phyloP scores from a whole-genome alignment of 2,329 filamentous ascomycete genomes.

The Trichoderma koningii region DNA sequence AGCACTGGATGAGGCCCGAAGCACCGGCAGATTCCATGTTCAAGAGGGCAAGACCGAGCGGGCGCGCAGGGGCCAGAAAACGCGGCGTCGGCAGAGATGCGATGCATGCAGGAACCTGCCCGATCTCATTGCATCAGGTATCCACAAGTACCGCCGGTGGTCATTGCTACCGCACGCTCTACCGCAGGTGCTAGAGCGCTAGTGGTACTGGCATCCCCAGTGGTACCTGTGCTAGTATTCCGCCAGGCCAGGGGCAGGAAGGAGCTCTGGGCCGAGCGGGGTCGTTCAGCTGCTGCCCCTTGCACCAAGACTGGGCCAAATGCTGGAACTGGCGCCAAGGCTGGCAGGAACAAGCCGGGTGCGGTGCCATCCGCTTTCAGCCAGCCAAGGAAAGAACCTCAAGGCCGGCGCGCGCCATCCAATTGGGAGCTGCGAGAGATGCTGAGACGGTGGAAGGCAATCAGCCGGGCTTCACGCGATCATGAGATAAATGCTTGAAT shows the following conservation, averaged over 20 bases:
- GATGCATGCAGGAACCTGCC: slow-evolving; percentile 29
- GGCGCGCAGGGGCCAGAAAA: slow-evolving; percentile 14
- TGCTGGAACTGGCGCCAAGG: not conserved
- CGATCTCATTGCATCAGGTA: slow-evolving; percentile 22
- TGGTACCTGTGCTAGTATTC: slow-evolving; percentile 9
- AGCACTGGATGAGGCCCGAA: too few species aligned
- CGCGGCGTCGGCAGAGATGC: slow-evolving; percentile 27
- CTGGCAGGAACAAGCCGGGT: slow-evolving; percentile 22
- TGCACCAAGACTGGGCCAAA: not conserved
- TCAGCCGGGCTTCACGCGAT: too few species aligned
- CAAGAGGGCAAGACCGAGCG: slow-evolving; percentile 10
- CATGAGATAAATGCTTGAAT: not conserved
- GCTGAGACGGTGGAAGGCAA: not conserved
- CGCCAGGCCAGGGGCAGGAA: slow-evolving; percentile 10
- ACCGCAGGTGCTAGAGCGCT: slow-evolving; percentile 13
- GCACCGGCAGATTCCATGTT: not conserved
- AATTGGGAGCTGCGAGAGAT: not conserved
- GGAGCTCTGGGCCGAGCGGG: slow-evolving; percentile 21
- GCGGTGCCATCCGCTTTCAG: slow-evolving; percentile 28
- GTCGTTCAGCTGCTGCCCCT: slow-evolving; percentile 14
- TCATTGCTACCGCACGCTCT: slow-evolving; percentile 16
- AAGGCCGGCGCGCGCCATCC: not conserved
- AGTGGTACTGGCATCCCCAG: slow-evolving; percentile 2
- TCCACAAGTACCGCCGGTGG: slow-evolving; percentile 5
- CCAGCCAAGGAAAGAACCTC: slow-evolving; percentile 15